Evolutionary conservation across 306 rosid species (phyloP).

Genomic region (Corylus avellana): DNA sequence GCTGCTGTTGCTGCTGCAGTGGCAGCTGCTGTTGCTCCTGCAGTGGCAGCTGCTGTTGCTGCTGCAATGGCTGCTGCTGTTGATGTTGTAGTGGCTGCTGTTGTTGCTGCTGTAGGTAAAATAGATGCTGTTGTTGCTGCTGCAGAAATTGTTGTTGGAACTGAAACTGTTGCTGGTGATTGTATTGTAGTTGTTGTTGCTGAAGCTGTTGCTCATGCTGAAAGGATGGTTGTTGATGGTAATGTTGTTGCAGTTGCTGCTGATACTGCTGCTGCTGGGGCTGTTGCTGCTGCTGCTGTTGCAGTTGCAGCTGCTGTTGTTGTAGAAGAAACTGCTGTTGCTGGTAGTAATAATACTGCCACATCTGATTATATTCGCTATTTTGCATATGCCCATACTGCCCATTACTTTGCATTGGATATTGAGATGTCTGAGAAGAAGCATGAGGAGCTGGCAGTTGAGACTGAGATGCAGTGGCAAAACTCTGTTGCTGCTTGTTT

Average conservation of each 20-base stretch:
- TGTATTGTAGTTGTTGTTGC: slow-evolving; percentile 39
- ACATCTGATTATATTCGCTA: slow-evolving; percentile 65
- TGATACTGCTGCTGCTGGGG: slow-evolving; percentile 49
- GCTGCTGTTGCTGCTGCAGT: slow-evolving; percentile 44
- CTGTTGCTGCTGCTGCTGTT: slow-evolving; percentile 33
- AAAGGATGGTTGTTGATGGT: slow-evolving; percentile 38
- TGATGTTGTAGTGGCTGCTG: slow-evolving; percentile 17
- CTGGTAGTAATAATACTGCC: slow-evolving; percentile 83
- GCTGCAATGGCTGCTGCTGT: slow-evolving; percentile 46
- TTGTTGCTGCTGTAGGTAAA: slow-evolving; percentile 33
- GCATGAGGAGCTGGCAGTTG: slow-evolving; percentile 40
- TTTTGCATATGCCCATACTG: slow-evolving; percentile 60
- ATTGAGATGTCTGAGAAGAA: slow-evolving; percentile 38
- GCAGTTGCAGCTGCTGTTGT: slow-evolving; percentile 41
- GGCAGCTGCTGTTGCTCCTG: slow-evolving; percentile 47
- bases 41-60: slow-evolving; percentile 42
- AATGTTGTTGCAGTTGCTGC: slow-evolving; percentile 42
- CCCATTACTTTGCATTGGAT: slow-evolving; percentile 44
- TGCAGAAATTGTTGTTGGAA: slow-evolving; percentile 38
- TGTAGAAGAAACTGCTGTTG: slow-evolving; percentile 62
- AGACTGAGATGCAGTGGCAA: slow-evolving; percentile 44
- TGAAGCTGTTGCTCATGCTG: slow-evolving; percentile 42
- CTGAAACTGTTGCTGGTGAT: slow-evolving; percentile 34
- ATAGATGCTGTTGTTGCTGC: slow-evolving; percentile 43
- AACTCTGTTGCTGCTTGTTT: slow-evolving; percentile 47